A percentile compares a stretch with the other conserved stretches of the same genome.
phyloP scores from a whole-genome alignment of 371 early-diverging fungal genomes.

The Lichtheimia hyalospora region DNA sequence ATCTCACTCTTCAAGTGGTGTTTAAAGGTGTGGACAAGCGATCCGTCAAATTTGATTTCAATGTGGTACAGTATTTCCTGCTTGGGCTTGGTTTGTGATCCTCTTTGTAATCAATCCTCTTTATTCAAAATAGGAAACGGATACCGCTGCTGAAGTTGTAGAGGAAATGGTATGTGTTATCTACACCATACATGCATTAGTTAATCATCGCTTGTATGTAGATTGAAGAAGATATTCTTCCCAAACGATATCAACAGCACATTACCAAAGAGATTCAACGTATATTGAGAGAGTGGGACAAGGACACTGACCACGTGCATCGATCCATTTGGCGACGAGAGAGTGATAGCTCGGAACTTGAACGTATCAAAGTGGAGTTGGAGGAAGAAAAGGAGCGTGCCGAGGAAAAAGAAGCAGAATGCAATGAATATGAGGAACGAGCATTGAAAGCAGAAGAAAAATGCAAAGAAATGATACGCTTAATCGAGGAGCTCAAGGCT shows the following conservation, averaged over 20 bases:
- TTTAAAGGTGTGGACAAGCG: slow-evolving; percentile 69
- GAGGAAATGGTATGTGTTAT: slow-evolving; percentile 65
- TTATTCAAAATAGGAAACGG: slow-evolving; percentile 45
- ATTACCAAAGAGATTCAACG: slow-evolving; percentile 77
- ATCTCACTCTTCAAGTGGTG: slow-evolving; percentile 69
- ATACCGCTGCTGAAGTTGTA: slow-evolving; percentile 81
- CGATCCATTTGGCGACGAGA: slow-evolving; percentile 48
- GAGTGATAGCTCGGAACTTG: slow-evolving; percentile 42
- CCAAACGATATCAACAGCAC: slow-evolving; percentile 62
- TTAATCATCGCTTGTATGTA: slow-evolving; percentile 8
- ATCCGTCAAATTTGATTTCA: slow-evolving; percentile 79
- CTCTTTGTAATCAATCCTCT: not conserved
- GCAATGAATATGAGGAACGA: slow-evolving; percentile 38
- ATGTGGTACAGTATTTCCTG: slow-evolving; percentile 33
- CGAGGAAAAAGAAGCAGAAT: slow-evolving; percentile 32
- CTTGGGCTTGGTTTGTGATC: not conserved
- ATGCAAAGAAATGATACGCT: slow-evolving; percentile 32
- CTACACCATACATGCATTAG: not conserved
- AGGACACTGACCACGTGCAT: slow-evolving; percentile 36
- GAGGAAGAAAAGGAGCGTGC: slow-evolving; percentile 30
- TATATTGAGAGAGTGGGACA: slow-evolving; percentile 65
- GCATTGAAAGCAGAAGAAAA: slow-evolving; percentile 35
- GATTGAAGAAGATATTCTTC: slow-evolving; percentile 70
- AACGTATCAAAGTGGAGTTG: slow-evolving; percentile 33
- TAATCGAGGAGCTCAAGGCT: slow-evolving; percentile 28